A percentile compares a stretch with the other conserved stretches of the same genome.
phyloP scores from a whole-genome alignment of 768 basidiomycete species.

The Strobilomyces dryophilus region DNA sequence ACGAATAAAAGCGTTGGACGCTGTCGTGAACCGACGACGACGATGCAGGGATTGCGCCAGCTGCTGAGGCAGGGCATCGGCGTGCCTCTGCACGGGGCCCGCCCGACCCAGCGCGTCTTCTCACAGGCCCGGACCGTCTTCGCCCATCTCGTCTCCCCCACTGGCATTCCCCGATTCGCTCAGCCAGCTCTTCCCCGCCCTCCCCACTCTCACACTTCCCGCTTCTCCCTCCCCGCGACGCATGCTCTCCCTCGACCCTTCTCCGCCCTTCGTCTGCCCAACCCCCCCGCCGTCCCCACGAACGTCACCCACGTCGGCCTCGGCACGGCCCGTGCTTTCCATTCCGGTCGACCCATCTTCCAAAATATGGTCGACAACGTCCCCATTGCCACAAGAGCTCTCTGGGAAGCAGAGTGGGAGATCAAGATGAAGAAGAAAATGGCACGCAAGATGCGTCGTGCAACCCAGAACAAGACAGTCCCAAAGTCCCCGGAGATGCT shows the following conservation, averaged over 20 bases:
- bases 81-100: background rate
- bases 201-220: slow-evolving; percentile 27
- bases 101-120: slow-evolving; percentile 41
- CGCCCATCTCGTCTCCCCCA: slow-evolving; percentile 50
- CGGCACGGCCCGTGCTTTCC: slow-evolving; percentile 73
- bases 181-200: slow-evolving; percentile 13
- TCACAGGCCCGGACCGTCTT: slow-evolving; percentile 52
- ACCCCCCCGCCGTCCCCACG: slow-evolving; percentile 46
- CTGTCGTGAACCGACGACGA: too few relatives aligned
- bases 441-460: slow-evolving; percentile 22
- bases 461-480: slow-evolving; percentile 15
- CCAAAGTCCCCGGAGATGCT: slow-evolving; percentile 27
- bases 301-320: slow-evolving; percentile 66
- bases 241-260: slow-evolving; percentile 47
- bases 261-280: slow-evolving; percentile 52
- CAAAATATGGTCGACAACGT: slow-evolving; percentile 77
- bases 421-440: slow-evolving; percentile 47
- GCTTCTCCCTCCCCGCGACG: slow-evolving; percentile 54
- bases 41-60: too few relatives aligned
- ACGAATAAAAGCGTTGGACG: background rate
- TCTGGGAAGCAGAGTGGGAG: slow-evolving; percentile 74
- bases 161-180: slow-evolving; percentile 50
- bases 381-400: slow-evolving; percentile 68
- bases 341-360: slow-evolving; percentile 69
- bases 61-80: slow-evolving; percentile 22